These are phyloP conservation scores for Xylariaceae sp. DNA, from an alignment of 2,329 filamentous ascomycete species.

Conservation along the genomic window DNA sequence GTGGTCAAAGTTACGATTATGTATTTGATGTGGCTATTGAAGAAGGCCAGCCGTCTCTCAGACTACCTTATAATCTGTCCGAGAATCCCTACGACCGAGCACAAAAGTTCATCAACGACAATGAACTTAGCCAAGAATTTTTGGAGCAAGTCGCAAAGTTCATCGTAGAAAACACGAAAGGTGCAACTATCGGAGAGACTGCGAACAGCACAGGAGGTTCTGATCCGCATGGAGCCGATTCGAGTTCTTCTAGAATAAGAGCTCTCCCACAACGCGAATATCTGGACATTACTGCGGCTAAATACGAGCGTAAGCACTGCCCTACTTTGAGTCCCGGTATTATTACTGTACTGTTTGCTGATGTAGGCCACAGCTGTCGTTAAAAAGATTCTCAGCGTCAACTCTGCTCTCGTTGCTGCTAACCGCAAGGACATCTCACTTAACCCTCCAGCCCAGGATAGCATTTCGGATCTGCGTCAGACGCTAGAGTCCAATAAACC, in stretches of 20 bases:
- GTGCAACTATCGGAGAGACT: conserved; percentile 70
- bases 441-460: conserved; percentile 65
- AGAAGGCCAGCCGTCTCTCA: conserved; percentile 86
- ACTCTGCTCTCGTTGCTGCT: conserved; percentile 64
- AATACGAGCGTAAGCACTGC: conserved; percentile 48
- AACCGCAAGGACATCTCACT: conserved; percentile 71
- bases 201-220: conserved; percentile 45
- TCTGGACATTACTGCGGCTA: conserved; percentile 70
- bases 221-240: conserved; percentile 74
- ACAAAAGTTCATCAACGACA: conserved; percentile 83
- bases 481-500: conserved; percentile 58
- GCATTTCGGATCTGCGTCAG: conserved; percentile 56
- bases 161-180: conserved; percentile 84
- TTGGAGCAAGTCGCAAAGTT: conserved; percentile 91
- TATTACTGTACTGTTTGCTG: background rate
- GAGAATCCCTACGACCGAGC: conserved; percentile 92
- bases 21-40: conserved; percentile 97
- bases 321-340: too few species aligned
- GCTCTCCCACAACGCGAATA: conserved; percentile 76
- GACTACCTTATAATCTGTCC: conserved; percentile 88
- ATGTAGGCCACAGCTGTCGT: conserved; percentile 49
- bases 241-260: conserved; percentile 45
- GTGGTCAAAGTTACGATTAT: conserved; percentile 88
- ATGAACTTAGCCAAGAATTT: conserved; percentile 82
- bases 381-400: conserved; percentile 73